A percentile compares a stretch with the other conserved stretches of the same genome.
Conservation (phyloP, 768 basidiomycete genomes). For the Sistotremastrum niveocremeum region DNA sequence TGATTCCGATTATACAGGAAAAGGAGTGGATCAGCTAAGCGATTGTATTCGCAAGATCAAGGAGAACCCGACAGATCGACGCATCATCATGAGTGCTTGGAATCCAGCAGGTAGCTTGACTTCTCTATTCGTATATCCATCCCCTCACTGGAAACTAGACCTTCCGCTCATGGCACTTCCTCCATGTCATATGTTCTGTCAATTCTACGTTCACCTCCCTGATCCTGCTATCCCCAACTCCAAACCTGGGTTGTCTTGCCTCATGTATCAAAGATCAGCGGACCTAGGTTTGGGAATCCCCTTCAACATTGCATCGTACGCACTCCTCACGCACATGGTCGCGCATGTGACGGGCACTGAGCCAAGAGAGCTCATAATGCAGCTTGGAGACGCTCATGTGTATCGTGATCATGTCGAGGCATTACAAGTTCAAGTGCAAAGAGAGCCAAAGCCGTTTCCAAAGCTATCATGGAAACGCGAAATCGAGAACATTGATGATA, state of each 20-base stretch:
- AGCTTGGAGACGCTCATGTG: conserved; percentile 96
- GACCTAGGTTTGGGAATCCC: conserved; percentile 96
- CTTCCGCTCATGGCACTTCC: conserved; percentile 92
- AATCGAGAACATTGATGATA: conserved; percentile 64
- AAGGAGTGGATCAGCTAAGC: conserved; percentile 85
- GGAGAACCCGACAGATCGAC: conserved; percentile 81
- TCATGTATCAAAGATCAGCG: conserved; percentile 97
- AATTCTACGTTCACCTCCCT: conserved; percentile 94
- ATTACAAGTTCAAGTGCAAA: conserved; percentile 65
- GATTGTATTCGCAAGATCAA: conserved; percentile 89
- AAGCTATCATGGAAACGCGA: conserved; percentile 60
- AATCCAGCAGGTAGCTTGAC: conserved; percentile 78
- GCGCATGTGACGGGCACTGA: conserved; percentile 82
- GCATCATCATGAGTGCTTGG: conserved; percentile 95
- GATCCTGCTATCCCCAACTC: conserved; percentile 29
- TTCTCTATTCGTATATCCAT: not conserved
- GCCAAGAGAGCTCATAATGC: conserved; percentile 83
- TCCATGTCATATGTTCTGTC: conserved; percentile 97
- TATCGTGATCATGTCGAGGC: conserved; percentile 87
- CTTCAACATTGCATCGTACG: conserved; percentile 99
- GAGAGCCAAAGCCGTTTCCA: conserved; percentile 75
- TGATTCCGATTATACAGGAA: conserved; percentile 60
- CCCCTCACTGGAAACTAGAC: conserved; percentile 32
- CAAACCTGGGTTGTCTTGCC: conserved; percentile 73
- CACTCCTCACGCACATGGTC: conserved; percentile 94